phyloP scores from a whole-genome alignment of 345 rosid genomes.

The Isatis tinctoria region DNA sequence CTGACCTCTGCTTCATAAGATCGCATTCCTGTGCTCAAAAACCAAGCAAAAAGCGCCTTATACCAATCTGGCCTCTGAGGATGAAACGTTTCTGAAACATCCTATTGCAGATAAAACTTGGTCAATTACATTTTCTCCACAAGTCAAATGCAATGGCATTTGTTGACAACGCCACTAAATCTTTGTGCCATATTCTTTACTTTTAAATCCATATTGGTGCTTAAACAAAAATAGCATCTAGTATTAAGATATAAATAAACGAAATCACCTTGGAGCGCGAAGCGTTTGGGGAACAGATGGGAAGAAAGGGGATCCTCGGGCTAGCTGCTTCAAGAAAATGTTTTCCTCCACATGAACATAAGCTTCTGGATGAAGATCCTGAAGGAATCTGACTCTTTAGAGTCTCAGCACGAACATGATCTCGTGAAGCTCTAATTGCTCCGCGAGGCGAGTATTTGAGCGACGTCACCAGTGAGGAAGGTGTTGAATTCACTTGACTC shows the following conservation, averaged over 20 bases:
- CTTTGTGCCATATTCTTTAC: background rate
- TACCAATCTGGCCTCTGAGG: constrained; percentile 76
- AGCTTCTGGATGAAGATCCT: constrained; percentile 3
- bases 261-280: constrained; percentile 40
- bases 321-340: constrained; percentile 40
- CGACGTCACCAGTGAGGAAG: constrained; percentile 5
- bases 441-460: background rate
- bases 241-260: background rate
- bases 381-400: background rate
- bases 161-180: background rate
- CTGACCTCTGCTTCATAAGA: constrained; percentile 73
- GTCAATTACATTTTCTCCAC: background rate
- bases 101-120: constrained; percentile 30
- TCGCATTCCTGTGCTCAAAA: constrained; percentile 39
- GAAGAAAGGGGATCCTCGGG: constrained; percentile 34
- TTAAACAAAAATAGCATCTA: background rate
- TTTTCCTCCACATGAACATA: constrained; percentile 47
- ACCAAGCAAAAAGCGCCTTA: constrained; percentile 60
- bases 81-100: constrained; percentile 42
- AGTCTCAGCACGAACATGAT: constrained; percentile 1
- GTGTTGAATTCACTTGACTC: background rate
- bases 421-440: constrained; percentile 14
- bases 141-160: background rate
- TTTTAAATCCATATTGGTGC: background rate
- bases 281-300: constrained; percentile 19